These are phyloP conservation scores for Teunomyces aglyptinius DNA, from an alignment of 805 yeast species.

Conservation along the genomic window DNA sequence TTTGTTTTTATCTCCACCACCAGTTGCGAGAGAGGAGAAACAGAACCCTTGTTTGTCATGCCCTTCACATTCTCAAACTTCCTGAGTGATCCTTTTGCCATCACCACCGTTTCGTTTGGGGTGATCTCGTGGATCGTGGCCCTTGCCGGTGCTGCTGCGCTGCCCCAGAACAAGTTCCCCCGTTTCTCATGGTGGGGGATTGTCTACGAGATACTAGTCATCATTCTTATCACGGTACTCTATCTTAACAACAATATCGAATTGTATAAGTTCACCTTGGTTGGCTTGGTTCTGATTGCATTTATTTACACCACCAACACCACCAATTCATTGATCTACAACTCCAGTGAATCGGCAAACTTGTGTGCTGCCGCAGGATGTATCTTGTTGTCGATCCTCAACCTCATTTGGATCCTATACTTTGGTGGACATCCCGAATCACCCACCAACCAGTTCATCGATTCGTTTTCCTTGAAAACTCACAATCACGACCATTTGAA, in stretches of 20 bases:
- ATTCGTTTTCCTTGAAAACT: slow-evolving; percentile 68
- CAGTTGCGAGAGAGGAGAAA: not conserved
- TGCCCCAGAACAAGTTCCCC: slow-evolving; percentile 51
- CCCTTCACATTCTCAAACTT: slow-evolving; percentile 48
- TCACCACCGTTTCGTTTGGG: slow-evolving; percentile 75
- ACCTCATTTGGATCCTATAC: slow-evolving; percentile 82
- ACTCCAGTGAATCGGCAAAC: slow-evolving; percentile 52
- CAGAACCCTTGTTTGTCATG: slow-evolving; percentile 19
- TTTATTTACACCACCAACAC: slow-evolving; percentile 83
- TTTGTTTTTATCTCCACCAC: not conserved
- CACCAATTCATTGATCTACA: slow-evolving; percentile 75
- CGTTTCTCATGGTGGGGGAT: slow-evolving; percentile 96
- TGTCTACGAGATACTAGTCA: slow-evolving; percentile 68
- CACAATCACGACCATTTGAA: slow-evolving; percentile 36
- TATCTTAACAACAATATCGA: slow-evolving; percentile 65
- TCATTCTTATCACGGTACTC: slow-evolving; percentile 48
- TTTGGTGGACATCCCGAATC: slow-evolving; percentile 89
- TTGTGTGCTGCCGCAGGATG: slow-evolving; percentile 94
- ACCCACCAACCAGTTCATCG: slow-evolving; percentile 81
- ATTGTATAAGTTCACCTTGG: slow-evolving; percentile 59
- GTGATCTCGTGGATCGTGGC: slow-evolving; percentile 82
- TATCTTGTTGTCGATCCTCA: slow-evolving; percentile 75
- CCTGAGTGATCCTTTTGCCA: slow-evolving; percentile 82
- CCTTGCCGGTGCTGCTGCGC: slow-evolving; percentile 74
- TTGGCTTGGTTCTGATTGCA: slow-evolving; percentile 64